These are phyloP conservation scores for Fusarium sublunatum DNA, from an alignment of 2,329 filamentous ascomycete genomes.

Conservation along the genomic window DNA sequence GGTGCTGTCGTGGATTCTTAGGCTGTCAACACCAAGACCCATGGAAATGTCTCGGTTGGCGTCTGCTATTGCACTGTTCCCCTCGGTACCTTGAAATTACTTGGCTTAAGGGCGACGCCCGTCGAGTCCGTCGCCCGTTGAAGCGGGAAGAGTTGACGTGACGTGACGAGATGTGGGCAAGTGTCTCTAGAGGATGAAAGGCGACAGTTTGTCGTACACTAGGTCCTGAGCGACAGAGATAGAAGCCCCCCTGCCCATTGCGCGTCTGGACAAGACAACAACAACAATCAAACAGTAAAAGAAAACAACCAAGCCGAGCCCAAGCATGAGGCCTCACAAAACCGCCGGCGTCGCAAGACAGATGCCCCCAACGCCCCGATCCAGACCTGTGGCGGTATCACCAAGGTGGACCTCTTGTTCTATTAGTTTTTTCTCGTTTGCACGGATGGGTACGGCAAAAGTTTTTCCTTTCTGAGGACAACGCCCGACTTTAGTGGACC, in stretches of 20 bases:
- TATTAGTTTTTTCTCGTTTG: slow-evolving; percentile 4
- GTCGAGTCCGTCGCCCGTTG: slow-evolving; percentile 26
- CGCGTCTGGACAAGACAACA: slow-evolving; percentile 4
- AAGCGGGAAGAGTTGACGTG: slow-evolving; percentile 29
- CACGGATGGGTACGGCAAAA: slow-evolving; percentile 7
- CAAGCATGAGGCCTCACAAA: slow-evolving; percentile 14
- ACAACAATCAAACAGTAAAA: slow-evolving; percentile 19
- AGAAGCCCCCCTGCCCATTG: slow-evolving; percentile 14
- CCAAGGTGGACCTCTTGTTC: slow-evolving; percentile 7
- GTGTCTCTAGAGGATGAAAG: slow-evolving; percentile 4
- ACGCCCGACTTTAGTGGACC: slow-evolving; percentile 21
- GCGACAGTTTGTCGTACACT: slow-evolving; percentile 9
- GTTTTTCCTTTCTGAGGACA: slow-evolving; percentile 9
- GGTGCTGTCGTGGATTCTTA: background rate
- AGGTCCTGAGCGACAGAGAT: slow-evolving; percentile 10
- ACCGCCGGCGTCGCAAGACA: slow-evolving; percentile 26
- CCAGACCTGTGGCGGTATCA: slow-evolving; percentile 25
- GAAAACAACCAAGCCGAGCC: slow-evolving; percentile 6
- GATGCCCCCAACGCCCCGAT: slow-evolving; percentile 4
- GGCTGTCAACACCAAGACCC: background rate
- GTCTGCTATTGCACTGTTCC: slow-evolving; percentile 25
- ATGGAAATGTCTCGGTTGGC: slow-evolving; percentile 32
- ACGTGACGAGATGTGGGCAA: slow-evolving; percentile 13
- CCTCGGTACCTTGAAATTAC: slow-evolving; percentile 1
- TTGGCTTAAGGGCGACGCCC: slow-evolving; percentile 13